Conservation (phyloP, 441 rosid species). For the Rhodomyrtus psidioides region DNA sequence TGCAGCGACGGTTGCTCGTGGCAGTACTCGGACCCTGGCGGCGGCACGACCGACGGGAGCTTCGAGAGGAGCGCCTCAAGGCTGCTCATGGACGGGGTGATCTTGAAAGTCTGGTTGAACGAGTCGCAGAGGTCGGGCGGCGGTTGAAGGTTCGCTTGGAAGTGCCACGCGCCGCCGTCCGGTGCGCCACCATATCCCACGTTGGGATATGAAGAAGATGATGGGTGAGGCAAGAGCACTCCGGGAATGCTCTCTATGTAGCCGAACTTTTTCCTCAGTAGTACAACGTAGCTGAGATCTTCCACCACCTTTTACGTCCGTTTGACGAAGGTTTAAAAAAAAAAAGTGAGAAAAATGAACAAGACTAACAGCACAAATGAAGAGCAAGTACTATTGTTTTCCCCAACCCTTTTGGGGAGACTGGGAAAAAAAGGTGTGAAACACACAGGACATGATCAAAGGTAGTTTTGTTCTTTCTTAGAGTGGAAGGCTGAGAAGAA, state of each 20-base stretch:
- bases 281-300: slow-evolving; percentile 76
- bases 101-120: slow-evolving; percentile 38
- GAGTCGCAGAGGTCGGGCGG: slow-evolving; percentile 35
- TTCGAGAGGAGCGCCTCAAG: slow-evolving; percentile 94
- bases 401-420: neutral
- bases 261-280: slow-evolving; percentile 76
- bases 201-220: slow-evolving; percentile 62
- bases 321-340: neutral
- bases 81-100: slow-evolving; percentile 97
- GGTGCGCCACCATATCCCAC: slow-evolving; percentile 25
- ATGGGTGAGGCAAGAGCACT: slow-evolving; percentile 89
- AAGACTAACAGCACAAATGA: neutral
- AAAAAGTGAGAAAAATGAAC: neutral
- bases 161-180: slow-evolving; percentile 41
- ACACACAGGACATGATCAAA: neutral
- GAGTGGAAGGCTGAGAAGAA: neutral
- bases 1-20: neutral
- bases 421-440: neutral
- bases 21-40: neutral
- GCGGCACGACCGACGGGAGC: slow-evolving; percentile 86
- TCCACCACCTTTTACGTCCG: slow-evolving; percentile 50
- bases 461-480: neutral
- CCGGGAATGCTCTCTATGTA: slow-evolving; percentile 97
- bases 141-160: slow-evolving; percentile 29
- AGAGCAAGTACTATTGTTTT: neutral